Percentiles rank a stretch among this genome's conserved stretches.
Evolutionary conservation across 371 early-diverging fungal genomes (phyloP).

Genomic region (Lichtheimia hyalospora): DNA sequence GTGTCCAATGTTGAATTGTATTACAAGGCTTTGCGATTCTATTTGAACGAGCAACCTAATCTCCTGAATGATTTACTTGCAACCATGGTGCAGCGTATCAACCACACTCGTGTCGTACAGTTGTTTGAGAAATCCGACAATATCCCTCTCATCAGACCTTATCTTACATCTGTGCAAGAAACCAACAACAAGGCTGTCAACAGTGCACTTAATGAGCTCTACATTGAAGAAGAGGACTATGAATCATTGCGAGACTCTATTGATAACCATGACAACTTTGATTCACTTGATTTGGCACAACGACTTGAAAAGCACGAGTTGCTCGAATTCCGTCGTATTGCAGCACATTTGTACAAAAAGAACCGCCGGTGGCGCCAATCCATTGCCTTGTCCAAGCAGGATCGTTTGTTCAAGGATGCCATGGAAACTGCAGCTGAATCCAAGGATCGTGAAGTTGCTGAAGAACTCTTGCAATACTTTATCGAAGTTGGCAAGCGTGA

Average conservation of each 20-base stretch:
- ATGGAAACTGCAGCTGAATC: conserved; percentile 95
- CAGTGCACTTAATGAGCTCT: conserved; percentile 90
- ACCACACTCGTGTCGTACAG: conserved; percentile 95
- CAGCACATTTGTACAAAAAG: conserved; percentile 91
- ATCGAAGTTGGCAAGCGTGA: conserved; percentile 86
- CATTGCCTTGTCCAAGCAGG: conserved; percentile 91
- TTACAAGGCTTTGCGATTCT: conserved; percentile 95
- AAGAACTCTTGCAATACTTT: conserved; percentile 93
- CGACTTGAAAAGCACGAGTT: conserved; percentile 93
- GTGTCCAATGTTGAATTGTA: conserved; percentile 95
- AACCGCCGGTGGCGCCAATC: conserved; percentile 96
- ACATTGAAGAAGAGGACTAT: conserved; percentile 96
- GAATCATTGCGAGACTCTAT: conserved; percentile 88
- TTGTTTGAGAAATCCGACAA: conserved; percentile 96
- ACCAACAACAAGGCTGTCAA: conserved; percentile 92
- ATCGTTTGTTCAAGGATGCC: conserved; percentile 94
- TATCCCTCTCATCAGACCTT: conserved; percentile 92
- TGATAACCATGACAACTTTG: conserved; percentile 91
- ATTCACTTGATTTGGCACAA: conserved; percentile 86
- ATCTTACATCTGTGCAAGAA: conserved; percentile 89
- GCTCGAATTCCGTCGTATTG: conserved; percentile 95
- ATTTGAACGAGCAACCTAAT: conserved; percentile 93
- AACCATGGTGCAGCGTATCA: conserved; percentile 85
- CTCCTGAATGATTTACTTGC: conserved; percentile 88
- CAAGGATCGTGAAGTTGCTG: conserved; percentile 82